Evolutionary conservation across 2,329 filamentous ascomycete genomes (phyloP), one percentile per base, ranked within the genome.

Genomic region (Botryotinia calthae): DNA sequence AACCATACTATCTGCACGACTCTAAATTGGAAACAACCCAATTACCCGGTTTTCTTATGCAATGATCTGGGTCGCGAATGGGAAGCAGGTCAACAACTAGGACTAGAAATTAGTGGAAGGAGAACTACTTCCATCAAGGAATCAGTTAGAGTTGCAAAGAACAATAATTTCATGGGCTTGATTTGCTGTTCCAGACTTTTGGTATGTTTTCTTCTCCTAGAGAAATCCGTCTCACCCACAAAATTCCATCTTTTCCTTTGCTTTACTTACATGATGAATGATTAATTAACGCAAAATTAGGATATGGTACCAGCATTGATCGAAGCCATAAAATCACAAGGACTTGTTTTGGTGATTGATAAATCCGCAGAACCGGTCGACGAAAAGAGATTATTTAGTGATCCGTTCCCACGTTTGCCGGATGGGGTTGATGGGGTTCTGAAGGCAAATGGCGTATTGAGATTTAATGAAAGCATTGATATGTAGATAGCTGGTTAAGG

Each of bases 1-100:
- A 98, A 97, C 80, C 87, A 93, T 20, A 92, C 91, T 76, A 88
- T 98, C 31, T 99, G 96, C 83, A 97, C 93, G 25, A 95, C 95
- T 8, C 84, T 99, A 78, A 99, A 99, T 83, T 99, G 96, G 96
- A 99, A 99, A 82, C 96, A 99, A 82, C 96, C 96, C 3, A 99
- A 98, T 81, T 99, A 97, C 81, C 96, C 96, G 0, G 93, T 98
- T 0, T 93, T 99, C 78, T 86, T 98, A 64, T 98, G 95, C 84
- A 98, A 98, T 81, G 94, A 98, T 74, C 88, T 98, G 40, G 94
- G 94, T 34, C 86, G 87, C 12, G 88, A 90, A 74, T 86, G 86
- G 42, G 79, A 81, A 42, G 74, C 79, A 12, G 77, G 77, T 6
- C 78, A 77, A 22, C 73, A 74, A 34, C 28, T 54, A 6, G 75